Conservation (phyloP, 2,329 filamentous ascomycete genomes). For the Beauveria asiatica region DNA sequence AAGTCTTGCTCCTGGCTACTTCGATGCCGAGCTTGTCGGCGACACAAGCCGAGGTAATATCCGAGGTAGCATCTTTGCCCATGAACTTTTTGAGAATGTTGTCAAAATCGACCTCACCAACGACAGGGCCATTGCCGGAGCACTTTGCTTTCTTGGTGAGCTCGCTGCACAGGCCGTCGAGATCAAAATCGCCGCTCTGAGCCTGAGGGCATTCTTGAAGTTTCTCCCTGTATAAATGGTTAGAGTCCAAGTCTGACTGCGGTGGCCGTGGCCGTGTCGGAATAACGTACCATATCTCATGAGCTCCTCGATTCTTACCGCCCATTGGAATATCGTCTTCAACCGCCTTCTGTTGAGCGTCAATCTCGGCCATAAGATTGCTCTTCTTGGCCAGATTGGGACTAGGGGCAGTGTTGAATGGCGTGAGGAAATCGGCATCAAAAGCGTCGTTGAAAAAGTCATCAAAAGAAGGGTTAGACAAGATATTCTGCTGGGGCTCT, state of each 20-base stretch:
- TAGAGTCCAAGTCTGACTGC: slow-evolving; percentile 23
- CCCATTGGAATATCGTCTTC: slow-evolving; percentile 50
- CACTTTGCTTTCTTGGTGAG: slow-evolving; percentile 94
- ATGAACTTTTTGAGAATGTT: slow-evolving; percentile 61
- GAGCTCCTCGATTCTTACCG: neutral
- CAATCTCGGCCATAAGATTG: slow-evolving; percentile 69
- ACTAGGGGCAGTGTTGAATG: slow-evolving; percentile 60
- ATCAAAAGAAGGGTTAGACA: slow-evolving; percentile 62
- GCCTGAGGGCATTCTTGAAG: slow-evolving; percentile 80
- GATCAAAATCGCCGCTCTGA: slow-evolving; percentile 83
- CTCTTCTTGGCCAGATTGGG: slow-evolving; percentile 43
- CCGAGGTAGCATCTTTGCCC: slow-evolving; percentile 31
- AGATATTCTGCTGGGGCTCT: slow-evolving; percentile 75
- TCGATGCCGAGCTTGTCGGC: slow-evolving; percentile 54
- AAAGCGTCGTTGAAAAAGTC: slow-evolving; percentile 71
- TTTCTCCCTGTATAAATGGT: slow-evolving; percentile 63
- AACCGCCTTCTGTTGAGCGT: slow-evolving; percentile 61
- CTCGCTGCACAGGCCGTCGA: slow-evolving; percentile 86
- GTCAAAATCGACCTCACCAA: slow-evolving; percentile 84
- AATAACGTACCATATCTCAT: slow-evolving; percentile 6
- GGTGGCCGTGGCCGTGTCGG: no score
- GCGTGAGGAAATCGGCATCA: slow-evolving; percentile 70
- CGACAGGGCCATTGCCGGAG: slow-evolving; percentile 80
- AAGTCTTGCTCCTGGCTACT: slow-evolving; percentile 17
- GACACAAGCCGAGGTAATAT: slow-evolving; percentile 24